A percentile compares a stretch with the other conserved stretches of the same genome.
Conservation (phyloP, 2,329 filamentous ascomycete genomes). For the Hirsutella thompsonii region DNA sequence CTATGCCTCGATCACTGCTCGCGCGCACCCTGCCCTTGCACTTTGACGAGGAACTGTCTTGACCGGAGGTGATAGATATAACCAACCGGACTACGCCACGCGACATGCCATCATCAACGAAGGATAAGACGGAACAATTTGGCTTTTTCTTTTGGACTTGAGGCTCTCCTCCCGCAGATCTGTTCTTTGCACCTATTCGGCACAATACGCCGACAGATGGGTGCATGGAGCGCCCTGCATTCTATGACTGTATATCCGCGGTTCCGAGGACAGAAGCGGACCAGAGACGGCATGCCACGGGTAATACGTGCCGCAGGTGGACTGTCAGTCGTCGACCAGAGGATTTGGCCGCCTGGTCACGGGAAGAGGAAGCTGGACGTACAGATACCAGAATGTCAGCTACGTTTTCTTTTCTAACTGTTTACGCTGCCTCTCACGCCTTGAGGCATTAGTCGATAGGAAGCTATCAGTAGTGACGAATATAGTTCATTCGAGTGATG, state of each 20-base stretch:
- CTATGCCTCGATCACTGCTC: constrained; percentile 8
- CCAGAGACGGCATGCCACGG: too few species aligned
- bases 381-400: constrained; percentile 9
- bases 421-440: too few species aligned
- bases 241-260: too few species aligned
- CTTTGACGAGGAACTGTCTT: constrained; percentile 18
- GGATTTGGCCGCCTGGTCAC: too few species aligned
- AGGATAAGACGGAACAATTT: background rate
- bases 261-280: too few species aligned
- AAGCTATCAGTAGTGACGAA: too few species aligned
- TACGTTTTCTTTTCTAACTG: constrained; percentile 1
- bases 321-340: too few species aligned
- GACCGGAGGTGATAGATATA: constrained; percentile 23
- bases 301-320: too few species aligned
- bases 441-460: too few species aligned
- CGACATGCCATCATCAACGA: background rate
- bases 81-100: constrained; percentile 1
- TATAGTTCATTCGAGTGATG: too few species aligned
- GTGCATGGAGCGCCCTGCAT: too few species aligned
- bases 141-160: background rate
- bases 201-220: background rate
- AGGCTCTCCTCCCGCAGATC: background rate
- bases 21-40: background rate
- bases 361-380: constrained; percentile 5
- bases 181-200: background rate